Evolutionary conservation across 441 rosid species (phyloP).

Genomic region (California macrophylla): DNA sequence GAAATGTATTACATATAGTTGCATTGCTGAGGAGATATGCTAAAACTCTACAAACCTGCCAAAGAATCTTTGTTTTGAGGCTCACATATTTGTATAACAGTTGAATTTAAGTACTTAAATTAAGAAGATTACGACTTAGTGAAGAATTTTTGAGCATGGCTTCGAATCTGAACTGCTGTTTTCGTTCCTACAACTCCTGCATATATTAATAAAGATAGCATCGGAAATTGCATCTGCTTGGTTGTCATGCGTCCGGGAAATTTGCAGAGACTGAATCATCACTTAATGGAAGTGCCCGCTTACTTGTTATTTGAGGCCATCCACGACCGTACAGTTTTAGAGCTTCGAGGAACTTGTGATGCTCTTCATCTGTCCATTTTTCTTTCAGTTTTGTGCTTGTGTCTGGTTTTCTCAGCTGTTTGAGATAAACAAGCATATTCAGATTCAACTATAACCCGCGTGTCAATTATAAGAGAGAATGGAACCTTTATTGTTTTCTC

Average conservation of each 20-base stretch:
- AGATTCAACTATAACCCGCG: not conserved
- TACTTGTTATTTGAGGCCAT: not conserved
- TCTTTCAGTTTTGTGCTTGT: not conserved
- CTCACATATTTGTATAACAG: not conserved
- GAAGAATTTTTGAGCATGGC: conserved; percentile 6
- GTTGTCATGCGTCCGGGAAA: not conserved
- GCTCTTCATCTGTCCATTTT: conserved; percentile 3
- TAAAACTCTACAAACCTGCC: not conserved
- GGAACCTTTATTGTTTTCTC: not conserved
- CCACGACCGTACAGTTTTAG: not conserved
- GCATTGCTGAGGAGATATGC: too few species aligned
- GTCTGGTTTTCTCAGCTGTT: not conserved
- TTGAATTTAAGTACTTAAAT: not conserved
- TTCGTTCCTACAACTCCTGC: not conserved
- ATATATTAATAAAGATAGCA: not conserved
- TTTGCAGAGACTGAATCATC: not conserved
- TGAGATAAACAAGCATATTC: not conserved
- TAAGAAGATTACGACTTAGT: not conserved
- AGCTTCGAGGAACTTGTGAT: not conserved
- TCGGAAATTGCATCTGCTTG: not conserved
- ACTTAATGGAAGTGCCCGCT: not conserved
- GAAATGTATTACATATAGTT: too few species aligned
- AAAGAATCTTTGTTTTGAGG: not conserved
- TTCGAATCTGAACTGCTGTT: not conserved
- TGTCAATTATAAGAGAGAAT: not conserved